These are phyloP conservation scores for Trichoderma aggressivum DNA, from an alignment of 2,329 filamentous ascomycete genomes.

Conservation along the genomic window DNA sequence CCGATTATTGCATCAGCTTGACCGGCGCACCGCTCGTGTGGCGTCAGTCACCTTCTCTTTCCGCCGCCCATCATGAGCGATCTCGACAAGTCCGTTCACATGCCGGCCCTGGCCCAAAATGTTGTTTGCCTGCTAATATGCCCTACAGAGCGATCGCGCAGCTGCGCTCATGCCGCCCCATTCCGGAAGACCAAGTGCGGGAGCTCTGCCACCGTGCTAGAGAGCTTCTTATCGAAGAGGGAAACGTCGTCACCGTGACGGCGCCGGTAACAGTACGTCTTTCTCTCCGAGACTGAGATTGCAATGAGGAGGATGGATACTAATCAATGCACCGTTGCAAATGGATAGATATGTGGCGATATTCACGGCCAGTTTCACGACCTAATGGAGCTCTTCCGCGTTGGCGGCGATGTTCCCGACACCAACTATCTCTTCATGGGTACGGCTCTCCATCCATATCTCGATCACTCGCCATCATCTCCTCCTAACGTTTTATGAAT, in stretches of 20 bases:
- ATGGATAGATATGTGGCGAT: constrained; percentile 78
- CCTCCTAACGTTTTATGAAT: background rate
- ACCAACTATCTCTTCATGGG: constrained; percentile 98
- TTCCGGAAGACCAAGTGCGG: constrained; percentile 90
- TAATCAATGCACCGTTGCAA: constrained; percentile 1
- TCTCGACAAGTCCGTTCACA: constrained; percentile 70
- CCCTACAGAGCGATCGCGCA: constrained; percentile 79
- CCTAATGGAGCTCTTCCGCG: constrained; percentile 92
- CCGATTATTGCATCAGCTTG: constrained; percentile 20
- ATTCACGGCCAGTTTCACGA: constrained; percentile 98
- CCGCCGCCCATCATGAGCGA: constrained; percentile 68
- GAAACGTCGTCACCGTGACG: constrained; percentile 92
- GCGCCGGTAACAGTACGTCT: constrained; percentile 80
- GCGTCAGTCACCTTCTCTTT: constrained; percentile 8
- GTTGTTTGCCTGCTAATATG: constrained; percentile 9
- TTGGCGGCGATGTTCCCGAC: constrained; percentile 89
- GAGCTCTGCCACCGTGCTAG: constrained; percentile 97
- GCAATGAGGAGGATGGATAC: background rate
- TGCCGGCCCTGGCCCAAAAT: constrained; percentile 19
- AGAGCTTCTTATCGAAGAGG: constrained; percentile 94
- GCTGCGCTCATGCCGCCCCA: constrained; percentile 90
- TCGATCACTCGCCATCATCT: background rate
- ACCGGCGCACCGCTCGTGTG: constrained; percentile 25
- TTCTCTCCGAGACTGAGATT: background rate
- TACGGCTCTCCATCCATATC: constrained; percentile 37